These are phyloP conservation scores for Metroxylon sagu DNA, from an alignment of 176 grass and related monocot genomes.

Conservation along the genomic window DNA sequence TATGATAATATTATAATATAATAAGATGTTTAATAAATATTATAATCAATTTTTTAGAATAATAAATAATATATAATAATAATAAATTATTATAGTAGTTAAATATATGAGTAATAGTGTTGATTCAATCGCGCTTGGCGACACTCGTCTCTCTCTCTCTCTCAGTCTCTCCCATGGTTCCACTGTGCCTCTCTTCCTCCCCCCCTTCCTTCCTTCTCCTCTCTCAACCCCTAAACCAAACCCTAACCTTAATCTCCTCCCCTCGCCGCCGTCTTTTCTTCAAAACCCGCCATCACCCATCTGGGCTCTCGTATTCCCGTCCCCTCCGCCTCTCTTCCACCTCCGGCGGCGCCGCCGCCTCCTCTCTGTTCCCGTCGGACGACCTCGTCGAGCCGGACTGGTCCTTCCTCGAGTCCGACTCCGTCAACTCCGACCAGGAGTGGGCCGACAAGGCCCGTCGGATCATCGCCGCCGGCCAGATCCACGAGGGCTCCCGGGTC, in stretches of 20 bases:
- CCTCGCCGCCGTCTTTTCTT: not conserved
- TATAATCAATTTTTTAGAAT: too few relatives aligned
- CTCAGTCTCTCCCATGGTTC: not conserved
- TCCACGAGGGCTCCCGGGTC: slow-evolving; percentile 44
- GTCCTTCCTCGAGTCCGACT: slow-evolving; percentile 56
- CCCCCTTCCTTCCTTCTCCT: slow-evolving; percentile 1
- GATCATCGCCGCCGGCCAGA: slow-evolving; percentile 34
- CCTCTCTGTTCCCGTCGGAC: slow-evolving; percentile 22
- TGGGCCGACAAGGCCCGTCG: slow-evolving; percentile 12
- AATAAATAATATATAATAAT: too few relatives aligned
- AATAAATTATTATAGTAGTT: too few relatives aligned
- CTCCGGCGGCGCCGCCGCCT: slow-evolving; percentile 10
- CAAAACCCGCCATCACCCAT: not conserved
- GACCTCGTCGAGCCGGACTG: slow-evolving; percentile 81
- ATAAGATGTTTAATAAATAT: too few relatives aligned
- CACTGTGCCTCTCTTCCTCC: slow-evolving; percentile 26
- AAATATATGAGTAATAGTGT: too few relatives aligned
- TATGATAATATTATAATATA: too few relatives aligned
- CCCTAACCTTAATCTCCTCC: not conserved
- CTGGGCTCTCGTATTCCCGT: not conserved
- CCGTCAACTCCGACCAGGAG: not conserved
- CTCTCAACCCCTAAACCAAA: not conserved
- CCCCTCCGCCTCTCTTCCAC: slow-evolving; percentile 10
- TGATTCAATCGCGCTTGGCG: too few relatives aligned
- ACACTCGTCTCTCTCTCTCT: not conserved